Conservation (phyloP, 1,284 basidiomycete genomes). For the Ceraceosorus guamensis region DNA sequence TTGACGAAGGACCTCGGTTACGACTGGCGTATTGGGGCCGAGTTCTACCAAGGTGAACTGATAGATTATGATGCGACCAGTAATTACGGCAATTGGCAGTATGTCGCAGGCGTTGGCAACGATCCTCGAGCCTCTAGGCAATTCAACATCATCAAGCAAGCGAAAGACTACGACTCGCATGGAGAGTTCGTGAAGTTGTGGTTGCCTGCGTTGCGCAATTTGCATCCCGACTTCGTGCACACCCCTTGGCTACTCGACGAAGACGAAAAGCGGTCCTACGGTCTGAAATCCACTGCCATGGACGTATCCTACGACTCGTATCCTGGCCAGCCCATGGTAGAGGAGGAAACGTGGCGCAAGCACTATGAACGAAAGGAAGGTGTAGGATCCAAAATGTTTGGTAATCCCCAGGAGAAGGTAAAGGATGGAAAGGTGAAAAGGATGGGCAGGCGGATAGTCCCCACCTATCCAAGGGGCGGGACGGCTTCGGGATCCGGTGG, state of each 20-base stretch:
- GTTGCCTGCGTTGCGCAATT: conserved; percentile 52
- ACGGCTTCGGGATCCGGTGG: not conserved
- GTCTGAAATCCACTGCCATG: conserved; percentile 34
- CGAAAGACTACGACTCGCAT: conserved; percentile 54
- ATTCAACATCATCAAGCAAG: conserved; percentile 58
- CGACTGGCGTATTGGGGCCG: conserved; percentile 58
- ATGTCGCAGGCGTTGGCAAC: conserved; percentile 56
- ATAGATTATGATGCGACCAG: conserved; percentile 41
- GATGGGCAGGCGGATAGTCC: not conserved
- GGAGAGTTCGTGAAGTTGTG: conserved; percentile 54
- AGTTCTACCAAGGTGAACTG: conserved; percentile 54
- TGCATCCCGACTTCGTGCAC: conserved; percentile 47
- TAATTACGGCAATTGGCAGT: conserved; percentile 45
- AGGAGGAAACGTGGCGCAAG: conserved; percentile 35
- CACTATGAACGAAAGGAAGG: conserved; percentile 39
- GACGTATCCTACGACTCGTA: conserved; percentile 36
- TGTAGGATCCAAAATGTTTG: conserved; percentile 37
- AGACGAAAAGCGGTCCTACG: conserved; percentile 31
- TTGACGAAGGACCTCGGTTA: conserved; percentile 52
- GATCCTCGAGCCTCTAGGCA: conserved; percentile 55
- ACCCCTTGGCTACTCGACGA: conserved; percentile 30
- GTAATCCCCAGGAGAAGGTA: conserved; percentile 42
- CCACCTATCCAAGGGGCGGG: not conserved
- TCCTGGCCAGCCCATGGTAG: conserved; percentile 28
- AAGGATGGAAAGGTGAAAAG: conserved; percentile 31